Conservation (phyloP, 2,329 filamentous ascomycete genomes). For the Penicillium sclerotiorum region DNA sequence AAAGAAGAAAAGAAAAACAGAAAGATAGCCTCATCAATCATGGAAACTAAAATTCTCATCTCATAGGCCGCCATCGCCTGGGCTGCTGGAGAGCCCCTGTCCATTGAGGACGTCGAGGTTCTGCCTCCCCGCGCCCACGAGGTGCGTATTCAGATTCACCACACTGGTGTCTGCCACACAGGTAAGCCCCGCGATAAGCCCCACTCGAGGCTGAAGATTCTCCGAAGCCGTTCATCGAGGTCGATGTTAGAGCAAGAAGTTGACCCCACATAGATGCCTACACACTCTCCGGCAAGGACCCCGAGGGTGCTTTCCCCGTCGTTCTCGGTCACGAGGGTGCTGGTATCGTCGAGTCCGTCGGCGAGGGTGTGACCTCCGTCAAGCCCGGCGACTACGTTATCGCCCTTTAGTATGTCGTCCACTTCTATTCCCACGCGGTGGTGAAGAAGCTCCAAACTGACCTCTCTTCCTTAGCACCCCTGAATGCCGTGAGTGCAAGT, state of each 20-base stretch:
- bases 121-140: slow-evolving; percentile 85
- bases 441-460: not conserved
- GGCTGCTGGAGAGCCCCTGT: slow-evolving; percentile 89
- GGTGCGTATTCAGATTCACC: slow-evolving; percentile 94
- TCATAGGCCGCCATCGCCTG: slow-evolving; percentile 86
- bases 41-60: slow-evolving; percentile 6
- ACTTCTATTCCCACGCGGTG: not conserved
- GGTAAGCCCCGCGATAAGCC: slow-evolving; percentile 55
- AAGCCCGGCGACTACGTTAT: slow-evolving; percentile 92
- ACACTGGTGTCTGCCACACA: slow-evolving; percentile 98
- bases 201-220: not conserved
- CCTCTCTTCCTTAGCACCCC: slow-evolving; percentile 71
- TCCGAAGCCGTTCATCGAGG: too few relatives aligned
- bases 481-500: slow-evolving; percentile 97
- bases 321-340: slow-evolving; percentile 89
- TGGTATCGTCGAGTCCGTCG: slow-evolving; percentile 88
- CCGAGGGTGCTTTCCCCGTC: slow-evolving; percentile 90
- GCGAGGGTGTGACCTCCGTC: slow-evolving; percentile 91
- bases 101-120: slow-evolving; percentile 91
- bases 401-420: slow-evolving; percentile 72
- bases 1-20: not conserved
- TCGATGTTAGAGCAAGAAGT: too few relatives aligned
- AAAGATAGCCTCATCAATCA: not conserved
- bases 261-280: slow-evolving; percentile 69
- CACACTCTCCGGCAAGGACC: slow-evolving; percentile 93